Evolutionary conservation across 768 basidiomycete species (phyloP).

Genomic region (Cytidiella melzeri): DNA sequence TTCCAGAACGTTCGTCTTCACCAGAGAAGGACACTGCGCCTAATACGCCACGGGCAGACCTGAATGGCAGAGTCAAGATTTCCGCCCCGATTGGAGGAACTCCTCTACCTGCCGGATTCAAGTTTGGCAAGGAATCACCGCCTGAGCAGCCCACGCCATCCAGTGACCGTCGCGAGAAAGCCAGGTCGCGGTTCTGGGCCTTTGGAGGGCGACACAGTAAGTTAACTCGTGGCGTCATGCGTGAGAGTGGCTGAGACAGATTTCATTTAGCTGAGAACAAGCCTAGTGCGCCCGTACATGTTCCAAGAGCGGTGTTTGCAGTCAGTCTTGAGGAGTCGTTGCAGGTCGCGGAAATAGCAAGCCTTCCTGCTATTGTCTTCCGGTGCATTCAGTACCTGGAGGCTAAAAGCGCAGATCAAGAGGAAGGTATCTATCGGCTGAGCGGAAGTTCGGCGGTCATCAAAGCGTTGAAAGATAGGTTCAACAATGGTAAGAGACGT

Average conservation of each 20-base stretch:
- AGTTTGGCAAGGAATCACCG: conserved; percentile 77
- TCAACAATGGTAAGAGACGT: conserved; percentile 67
- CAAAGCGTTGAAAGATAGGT: conserved; percentile 87
- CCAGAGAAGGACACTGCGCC: conserved; percentile 46
- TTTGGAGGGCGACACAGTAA: conserved; percentile 62
- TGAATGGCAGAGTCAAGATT: conserved; percentile 71
- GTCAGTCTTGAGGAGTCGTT: conserved; percentile 84
- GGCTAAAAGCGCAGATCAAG: conserved; percentile 87
- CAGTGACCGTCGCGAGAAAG: conserved; percentile 81
- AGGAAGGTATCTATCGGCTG: conserved; percentile 96
- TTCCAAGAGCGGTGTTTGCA: conserved; percentile 79
- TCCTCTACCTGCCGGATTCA: conserved; percentile 83
- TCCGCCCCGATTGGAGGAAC: conserved; percentile 83
- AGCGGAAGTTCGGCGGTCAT: conserved; percentile 94
- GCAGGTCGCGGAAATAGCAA: conserved; percentile 82
- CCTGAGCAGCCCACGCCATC: conserved; percentile 22
- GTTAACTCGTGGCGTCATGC: neutral
- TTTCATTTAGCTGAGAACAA: conserved; percentile 20
- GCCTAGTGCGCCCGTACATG: conserved; percentile 29
- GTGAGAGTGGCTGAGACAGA: conserved; percentile 3
- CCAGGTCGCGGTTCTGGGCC: conserved; percentile 89
- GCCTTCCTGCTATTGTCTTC: conserved; percentile 91
- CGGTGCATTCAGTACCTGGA: conserved; percentile 94
- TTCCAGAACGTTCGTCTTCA: conserved; percentile 34
- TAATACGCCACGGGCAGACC: conserved; percentile 42